Evolutionary conservation across 768 basidiomycete genomes (phyloP), one percentile per base, ranked within the genome.

Genomic region (Termitomyces sp.): DNA sequence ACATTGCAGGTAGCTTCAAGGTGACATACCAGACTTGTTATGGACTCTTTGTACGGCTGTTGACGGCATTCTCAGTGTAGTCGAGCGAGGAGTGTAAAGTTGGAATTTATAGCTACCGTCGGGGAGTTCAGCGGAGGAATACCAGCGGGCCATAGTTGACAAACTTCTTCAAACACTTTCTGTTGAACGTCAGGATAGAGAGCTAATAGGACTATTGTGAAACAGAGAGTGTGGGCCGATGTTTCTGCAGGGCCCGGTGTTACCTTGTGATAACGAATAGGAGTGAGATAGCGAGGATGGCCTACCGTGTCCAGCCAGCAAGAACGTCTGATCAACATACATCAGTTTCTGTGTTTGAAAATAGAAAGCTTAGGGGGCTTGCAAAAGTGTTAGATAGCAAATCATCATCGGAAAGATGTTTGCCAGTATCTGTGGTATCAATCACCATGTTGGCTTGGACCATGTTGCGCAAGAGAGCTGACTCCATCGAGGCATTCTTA

Each of bases 381-480:
- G 80, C 81, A 61, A 79, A 82, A 53, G 76, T 74, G 58, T 82
- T 72, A 4, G 79, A 81, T 6, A 81, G 60, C 12, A 82, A 54
- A 53, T 82, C 80, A 14, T 68, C 75, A 37, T 82, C 79, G 2
- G 73, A 74, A 34, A 82, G 59, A 23, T 61, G 62, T 56, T 58
- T 69, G n/a, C 46, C 29, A 4, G 31, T 50, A 54, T 71, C 63
- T 3, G 58, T 56, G 11, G 65, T 66, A 3, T 72, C 72, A 51
- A 73, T 68, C 6, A 63, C 60, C 71, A 78, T 76, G 62, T 79
- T 82, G 0, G 81, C 79, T 56, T 76, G 71, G 7, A 82, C 78
- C 25, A 82, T 63, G 57, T 77, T 78, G 21, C 70, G 68, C 38
- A 82, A 61, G 43, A 82, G 65, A 14, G 77, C 75, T 31, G 76